A percentile compares a stretch with the other conserved stretches of the same genome.
These are phyloP conservation scores for Amphibolis antarctica DNA, from an alignment of 106 monocot species.

Conservation along the genomic window DNA sequence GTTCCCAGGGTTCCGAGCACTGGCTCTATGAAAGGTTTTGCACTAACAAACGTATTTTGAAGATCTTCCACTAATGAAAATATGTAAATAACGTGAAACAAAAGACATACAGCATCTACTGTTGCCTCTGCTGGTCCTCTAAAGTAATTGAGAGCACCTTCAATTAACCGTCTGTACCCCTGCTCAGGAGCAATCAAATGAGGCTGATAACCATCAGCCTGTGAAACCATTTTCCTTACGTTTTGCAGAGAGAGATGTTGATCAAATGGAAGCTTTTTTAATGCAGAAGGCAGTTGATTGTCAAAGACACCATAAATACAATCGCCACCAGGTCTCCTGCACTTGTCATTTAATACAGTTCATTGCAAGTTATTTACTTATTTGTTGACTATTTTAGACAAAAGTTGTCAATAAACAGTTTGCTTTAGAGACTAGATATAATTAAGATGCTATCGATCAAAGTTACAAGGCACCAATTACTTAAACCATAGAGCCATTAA, in stretches of 20 bases:
- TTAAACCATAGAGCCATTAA: too few species aligned
- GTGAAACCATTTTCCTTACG: constrained; percentile 56
- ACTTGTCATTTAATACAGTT: background rate
- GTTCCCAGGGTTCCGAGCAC: too few species aligned
- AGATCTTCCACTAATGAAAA: background rate
- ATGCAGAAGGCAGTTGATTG: constrained; percentile 65
- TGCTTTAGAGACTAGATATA: too few species aligned
- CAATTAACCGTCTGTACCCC: constrained; percentile 59
- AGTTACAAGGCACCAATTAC: too few species aligned
- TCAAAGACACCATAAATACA: constrained; percentile 69
- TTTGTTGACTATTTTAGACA: too few species aligned
- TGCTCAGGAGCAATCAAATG: constrained; percentile 79
- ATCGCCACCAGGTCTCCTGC: constrained; percentile 65
- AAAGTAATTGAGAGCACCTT: constrained; percentile 49
- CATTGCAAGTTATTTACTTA: too few species aligned
- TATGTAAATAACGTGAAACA: background rate
- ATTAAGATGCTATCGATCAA: too few species aligned
- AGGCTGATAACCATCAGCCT: constrained; percentile 76
- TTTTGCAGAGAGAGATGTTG: constrained; percentile 59
- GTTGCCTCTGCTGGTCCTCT: constrained; percentile 66
- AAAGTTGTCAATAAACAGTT: too few species aligned
- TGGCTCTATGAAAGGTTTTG: too few species aligned
- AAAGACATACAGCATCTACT: constrained; percentile 51
- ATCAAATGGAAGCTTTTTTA: constrained; percentile 68
- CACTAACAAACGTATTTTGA: too few species aligned